phyloP scores from a whole-genome alignment of 2,329 filamentous ascomycete species.

The Sporothrix sp. region DNA sequence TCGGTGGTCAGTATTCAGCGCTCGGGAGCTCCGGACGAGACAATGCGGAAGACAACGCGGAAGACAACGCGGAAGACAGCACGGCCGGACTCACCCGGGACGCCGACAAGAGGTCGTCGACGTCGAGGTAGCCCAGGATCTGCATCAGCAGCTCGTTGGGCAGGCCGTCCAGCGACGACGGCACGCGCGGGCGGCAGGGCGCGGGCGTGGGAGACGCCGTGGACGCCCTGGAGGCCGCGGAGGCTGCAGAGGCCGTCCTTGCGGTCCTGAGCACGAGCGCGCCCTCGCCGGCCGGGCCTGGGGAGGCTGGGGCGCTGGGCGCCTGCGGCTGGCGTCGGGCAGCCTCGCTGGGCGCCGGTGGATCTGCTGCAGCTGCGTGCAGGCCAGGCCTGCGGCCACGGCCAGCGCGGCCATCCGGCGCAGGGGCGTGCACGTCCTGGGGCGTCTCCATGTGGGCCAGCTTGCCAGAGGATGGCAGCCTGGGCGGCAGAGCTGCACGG shows the following conservation, averaged over 20 bases:
- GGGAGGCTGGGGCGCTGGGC: too few species aligned
- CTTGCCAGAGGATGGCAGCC: background rate
- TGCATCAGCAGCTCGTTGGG: conserved; percentile 49
- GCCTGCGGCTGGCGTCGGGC: too few species aligned
- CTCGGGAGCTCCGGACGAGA: too few species aligned
- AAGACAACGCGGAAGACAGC: background rate
- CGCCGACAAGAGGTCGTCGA: conserved; percentile 44
- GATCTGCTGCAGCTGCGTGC: background rate
- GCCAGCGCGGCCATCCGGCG: background rate
- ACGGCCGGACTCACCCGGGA: conserved; percentile 36
- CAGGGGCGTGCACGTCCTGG: background rate
- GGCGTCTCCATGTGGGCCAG: background rate
- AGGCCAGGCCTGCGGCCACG: background rate
- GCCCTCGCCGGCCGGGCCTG: background rate
- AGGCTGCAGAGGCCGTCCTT: background rate
- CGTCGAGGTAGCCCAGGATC: conserved; percentile 47
- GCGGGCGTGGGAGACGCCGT: background rate
- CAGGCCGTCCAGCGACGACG: conserved; percentile 29
- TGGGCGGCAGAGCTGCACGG: too few species aligned
- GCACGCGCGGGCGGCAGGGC: background rate
- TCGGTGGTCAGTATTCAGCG: background rate
- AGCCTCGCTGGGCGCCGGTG: conserved; percentile 1
- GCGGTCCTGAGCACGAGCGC: background rate
- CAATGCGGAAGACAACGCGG: conserved; percentile 21
- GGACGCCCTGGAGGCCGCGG: background rate